Base-by-base conservation (phyloP, 768 basidiomycete genomes). In the Tylopilus vinaceipallidus region DNA sequence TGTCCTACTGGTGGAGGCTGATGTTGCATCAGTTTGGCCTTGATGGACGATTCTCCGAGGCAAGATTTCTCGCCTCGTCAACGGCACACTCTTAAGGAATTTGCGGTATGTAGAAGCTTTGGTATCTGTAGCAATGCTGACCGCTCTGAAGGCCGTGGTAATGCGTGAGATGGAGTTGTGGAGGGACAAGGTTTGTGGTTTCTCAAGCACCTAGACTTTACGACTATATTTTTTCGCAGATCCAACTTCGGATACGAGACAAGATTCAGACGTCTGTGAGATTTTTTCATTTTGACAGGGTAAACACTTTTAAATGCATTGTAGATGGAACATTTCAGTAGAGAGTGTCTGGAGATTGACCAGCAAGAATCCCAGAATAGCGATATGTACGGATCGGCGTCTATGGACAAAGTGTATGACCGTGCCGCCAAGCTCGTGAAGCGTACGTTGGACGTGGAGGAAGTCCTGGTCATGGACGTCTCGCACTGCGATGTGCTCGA, bases 111-210 rank as follows among this genome's bases (percentile, higher is more conserved):
- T 61, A 24, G 47, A n/a, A 32, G 1, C 5, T 40, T 13, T 34
- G 17, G 10, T 26, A 6, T 4, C 4, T 42, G 42, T 19, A 13
- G 22, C 48, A n/a, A 30, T 47, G 39, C 37, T 57, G 17, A 64
- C 16, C 7, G 16, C 19, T 41, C 23, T 23, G 30, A 45, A 75
- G 76, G 91, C 90, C 2, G 85, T 98, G 48, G 86, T 86, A 16
- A 91, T 97, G 86, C 82, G 95, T 30, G 95, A 98, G 67, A 83
- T 98, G 84, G 95, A 97, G 64, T 73, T 97, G 2, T 97, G 93
- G 93, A 75, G 86, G 51, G 94, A 97, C 67, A 95, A 97, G 76
- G 89, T 88, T 29, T 30, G 3, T 19, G 27, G 14, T 29, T 42
- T 23, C 26, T 22, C 39, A 23, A 44, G 43, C 27, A 35, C 16